Evolutionary conservation across 768 basidiomycete species (phyloP).

Genomic region (Heimioporus sp.): DNA sequence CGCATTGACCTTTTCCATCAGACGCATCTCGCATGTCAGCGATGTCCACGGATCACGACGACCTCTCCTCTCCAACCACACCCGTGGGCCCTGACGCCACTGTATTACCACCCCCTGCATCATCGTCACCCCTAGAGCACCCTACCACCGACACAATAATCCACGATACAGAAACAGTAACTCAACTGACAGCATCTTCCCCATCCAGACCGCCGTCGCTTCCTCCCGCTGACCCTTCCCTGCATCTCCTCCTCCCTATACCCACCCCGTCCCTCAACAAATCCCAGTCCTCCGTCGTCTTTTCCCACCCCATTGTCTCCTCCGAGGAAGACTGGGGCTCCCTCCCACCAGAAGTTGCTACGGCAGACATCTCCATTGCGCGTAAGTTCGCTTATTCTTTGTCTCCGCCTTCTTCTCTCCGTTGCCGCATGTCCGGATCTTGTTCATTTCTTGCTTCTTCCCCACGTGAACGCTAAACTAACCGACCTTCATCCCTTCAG

Average conservation of each 20-base stretch:
- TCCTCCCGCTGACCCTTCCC: slow-evolving; percentile 12
- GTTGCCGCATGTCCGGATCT: slow-evolving; percentile 7
- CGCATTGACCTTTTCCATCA: slow-evolving; percentile 8
- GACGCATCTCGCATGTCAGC: slow-evolving; percentile 17
- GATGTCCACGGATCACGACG: slow-evolving; percentile 25
- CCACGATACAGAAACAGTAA: slow-evolving; percentile 13
- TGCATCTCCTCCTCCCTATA: slow-evolving; percentile 43
- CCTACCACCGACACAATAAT: slow-evolving; percentile 19
- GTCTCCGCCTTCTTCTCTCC: not conserved
- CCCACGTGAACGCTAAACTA: slow-evolving; percentile 1
- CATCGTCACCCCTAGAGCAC: slow-evolving; percentile 20
- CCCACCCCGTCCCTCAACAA: slow-evolving; percentile 37
- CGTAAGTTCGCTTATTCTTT: slow-evolving; percentile 38
- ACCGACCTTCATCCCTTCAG: slow-evolving; percentile 33
- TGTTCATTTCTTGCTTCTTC: not conserved
- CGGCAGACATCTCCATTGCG: slow-evolving; percentile 58
- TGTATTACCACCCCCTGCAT: slow-evolving; percentile 24
- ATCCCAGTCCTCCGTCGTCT: slow-evolving; percentile 42
- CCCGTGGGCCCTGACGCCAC: slow-evolving; percentile 16
- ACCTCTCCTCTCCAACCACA: slow-evolving; percentile 15
- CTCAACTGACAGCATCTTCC: slow-evolving; percentile 9
- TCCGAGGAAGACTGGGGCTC: slow-evolving; percentile 38
- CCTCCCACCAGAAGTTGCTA: slow-evolving; percentile 48
- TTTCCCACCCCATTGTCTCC: slow-evolving; percentile 41
- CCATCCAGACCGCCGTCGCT: slow-evolving; percentile 21